phyloP scores from a whole-genome alignment of 202 grass and related monocot species.

The Schoenoplectus tabernaemontani region DNA sequence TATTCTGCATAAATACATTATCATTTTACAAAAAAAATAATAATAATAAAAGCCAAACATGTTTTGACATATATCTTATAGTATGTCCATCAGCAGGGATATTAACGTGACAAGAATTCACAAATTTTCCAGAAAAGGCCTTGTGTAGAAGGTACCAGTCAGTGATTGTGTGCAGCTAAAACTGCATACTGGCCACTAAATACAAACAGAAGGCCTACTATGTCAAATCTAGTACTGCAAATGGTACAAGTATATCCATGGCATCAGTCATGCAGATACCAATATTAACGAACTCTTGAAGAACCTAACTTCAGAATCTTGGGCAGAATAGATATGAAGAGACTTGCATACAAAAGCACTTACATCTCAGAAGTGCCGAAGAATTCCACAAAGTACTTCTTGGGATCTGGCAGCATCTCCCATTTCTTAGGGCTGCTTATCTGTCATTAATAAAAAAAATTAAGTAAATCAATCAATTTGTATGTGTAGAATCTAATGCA shows the following conservation, averaged over 20 bases:
- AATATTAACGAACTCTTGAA: neutral
- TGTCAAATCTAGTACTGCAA: neutral
- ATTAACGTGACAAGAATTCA: neutral
- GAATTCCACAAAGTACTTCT: conserved; percentile 84
- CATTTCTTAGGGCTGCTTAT: conserved; percentile 74
- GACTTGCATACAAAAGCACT: conserved; percentile 17
- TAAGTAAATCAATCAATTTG: conserved; percentile 9
- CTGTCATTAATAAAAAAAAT: conserved; percentile 32
- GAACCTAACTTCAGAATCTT: neutral
- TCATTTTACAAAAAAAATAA: too few species aligned
- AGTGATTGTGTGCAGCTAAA: neutral
- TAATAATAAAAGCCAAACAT: neutral
- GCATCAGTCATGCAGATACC: neutral
- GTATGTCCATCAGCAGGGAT: neutral
- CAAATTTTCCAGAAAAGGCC: neutral
- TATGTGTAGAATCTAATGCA: conserved; percentile 1
- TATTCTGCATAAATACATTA: conserved; percentile 5
- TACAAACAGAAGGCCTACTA: neutral
- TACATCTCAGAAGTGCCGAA: conserved; percentile 89
- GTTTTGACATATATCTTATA: neutral
- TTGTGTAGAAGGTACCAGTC: neutral
- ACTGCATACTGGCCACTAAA: neutral
- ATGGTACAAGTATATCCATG: neutral
- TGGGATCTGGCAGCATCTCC: conserved; percentile 30
- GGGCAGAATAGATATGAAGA: neutral